phyloP scores from a whole-genome alignment of 2,329 filamentous ascomycete genomes.

The Colletotrichum sp. region DNA sequence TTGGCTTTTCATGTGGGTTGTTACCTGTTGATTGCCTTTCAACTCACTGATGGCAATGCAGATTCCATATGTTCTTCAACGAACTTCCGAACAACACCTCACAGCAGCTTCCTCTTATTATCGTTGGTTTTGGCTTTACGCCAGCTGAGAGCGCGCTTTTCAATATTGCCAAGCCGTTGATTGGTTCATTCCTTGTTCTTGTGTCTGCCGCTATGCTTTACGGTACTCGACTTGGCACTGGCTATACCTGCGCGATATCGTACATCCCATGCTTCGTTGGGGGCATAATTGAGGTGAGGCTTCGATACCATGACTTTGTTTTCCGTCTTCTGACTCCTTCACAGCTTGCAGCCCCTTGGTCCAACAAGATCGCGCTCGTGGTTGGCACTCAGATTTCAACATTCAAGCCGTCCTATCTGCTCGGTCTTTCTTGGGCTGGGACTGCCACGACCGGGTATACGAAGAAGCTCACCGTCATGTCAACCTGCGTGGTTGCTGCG shows the following conservation, averaged over 20 bases:
- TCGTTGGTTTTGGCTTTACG: constrained; percentile 28
- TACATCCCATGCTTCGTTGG: constrained; percentile 28
- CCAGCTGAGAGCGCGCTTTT: constrained; percentile 28
- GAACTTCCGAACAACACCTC: constrained; percentile 30
- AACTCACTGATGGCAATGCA: not conserved
- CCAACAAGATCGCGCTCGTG: constrained; percentile 30
- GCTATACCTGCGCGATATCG: constrained; percentile 29
- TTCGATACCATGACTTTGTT: not conserved
- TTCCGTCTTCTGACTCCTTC: not conserved
- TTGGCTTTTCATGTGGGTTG: constrained; percentile 23
- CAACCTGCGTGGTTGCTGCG: constrained; percentile 26
- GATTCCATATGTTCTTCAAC: constrained; percentile 30
- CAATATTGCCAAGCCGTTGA: constrained; percentile 26
- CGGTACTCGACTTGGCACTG: constrained; percentile 23
- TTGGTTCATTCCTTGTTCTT: constrained; percentile 23
- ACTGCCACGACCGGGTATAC: constrained; percentile 27
- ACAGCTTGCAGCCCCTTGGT: constrained; percentile 26
- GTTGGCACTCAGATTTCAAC: constrained; percentile 33
- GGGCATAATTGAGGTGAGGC: constrained; percentile 25
- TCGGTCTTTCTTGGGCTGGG: constrained; percentile 30
- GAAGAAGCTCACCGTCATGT: constrained; percentile 27
- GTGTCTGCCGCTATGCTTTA: constrained; percentile 26
- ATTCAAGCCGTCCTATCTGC: constrained; percentile 32
- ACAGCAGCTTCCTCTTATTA: constrained; percentile 27
- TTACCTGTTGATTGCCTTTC: not conserved